Percentiles rank a stretch among this genome's conserved stretches.
phyloP scores from a whole-genome alignment of 208 protist species.

The Trypanosoma avium region DNA sequence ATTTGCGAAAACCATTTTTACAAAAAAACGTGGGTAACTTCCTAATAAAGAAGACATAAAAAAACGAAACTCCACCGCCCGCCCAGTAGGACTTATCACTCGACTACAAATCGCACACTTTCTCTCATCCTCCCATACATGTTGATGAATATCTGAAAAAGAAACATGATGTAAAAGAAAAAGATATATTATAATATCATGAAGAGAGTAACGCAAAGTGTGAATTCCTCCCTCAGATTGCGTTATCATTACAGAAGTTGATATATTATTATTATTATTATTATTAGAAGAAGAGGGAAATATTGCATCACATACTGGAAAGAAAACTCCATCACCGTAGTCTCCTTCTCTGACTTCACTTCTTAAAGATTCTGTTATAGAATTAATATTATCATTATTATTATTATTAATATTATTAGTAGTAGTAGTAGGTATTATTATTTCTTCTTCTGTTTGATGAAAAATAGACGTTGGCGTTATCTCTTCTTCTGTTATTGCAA shows the following conservation, averaged over 20 bases:
- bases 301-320: background rate
- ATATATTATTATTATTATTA: too few relatives aligned
- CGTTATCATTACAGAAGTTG: too few relatives aligned
- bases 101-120: slow-evolving; percentile 61
- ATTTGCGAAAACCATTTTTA: slow-evolving; percentile 56
- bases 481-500: slow-evolving; percentile 4
- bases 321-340: slow-evolving; percentile 1
- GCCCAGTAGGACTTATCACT: slow-evolving; percentile 58
- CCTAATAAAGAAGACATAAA: slow-evolving; percentile 47
- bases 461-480: background rate
- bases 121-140: slow-evolving; percentile 47
- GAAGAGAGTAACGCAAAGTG: slow-evolving; percentile 33
- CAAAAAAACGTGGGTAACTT: slow-evolving; percentile 56
- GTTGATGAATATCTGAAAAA: slow-evolving; percentile 51
- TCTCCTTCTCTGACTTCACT: background rate
- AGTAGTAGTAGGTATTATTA: background rate
- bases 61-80: slow-evolving; percentile 63
- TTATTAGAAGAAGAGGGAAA: too few relatives aligned
- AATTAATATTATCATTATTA: background rate
- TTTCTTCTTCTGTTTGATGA: background rate
- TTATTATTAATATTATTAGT: background rate
- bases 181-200: slow-evolving; percentile 48
- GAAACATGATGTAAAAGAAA: slow-evolving; percentile 64
- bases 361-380: background rate
- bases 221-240: too few relatives aligned